Conservation (phyloP, 352 stramenopile species). For the Blastocystis sp. region DNA sequence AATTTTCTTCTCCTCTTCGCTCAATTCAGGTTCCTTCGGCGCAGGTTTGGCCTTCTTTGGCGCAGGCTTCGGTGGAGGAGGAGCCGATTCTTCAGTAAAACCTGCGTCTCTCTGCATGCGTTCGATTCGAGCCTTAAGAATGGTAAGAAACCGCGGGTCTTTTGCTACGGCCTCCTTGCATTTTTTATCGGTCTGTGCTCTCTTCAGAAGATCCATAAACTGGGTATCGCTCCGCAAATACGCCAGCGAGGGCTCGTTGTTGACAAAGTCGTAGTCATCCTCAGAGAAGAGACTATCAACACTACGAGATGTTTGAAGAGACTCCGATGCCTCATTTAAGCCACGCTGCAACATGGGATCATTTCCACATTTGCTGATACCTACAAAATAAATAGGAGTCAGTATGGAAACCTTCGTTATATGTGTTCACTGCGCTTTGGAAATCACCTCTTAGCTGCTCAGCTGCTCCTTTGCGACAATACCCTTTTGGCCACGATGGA, state of each 20-base stretch:
- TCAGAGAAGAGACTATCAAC: neutral
- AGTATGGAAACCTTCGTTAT: constrained; percentile 68
- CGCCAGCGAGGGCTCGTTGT: neutral
- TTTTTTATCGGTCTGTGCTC: constrained; percentile 73
- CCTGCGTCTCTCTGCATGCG: neutral
- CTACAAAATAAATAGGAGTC: neutral
- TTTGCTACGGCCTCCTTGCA: constrained; percentile 74
- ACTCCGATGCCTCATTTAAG: constrained; percentile 75
- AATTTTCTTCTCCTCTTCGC: constrained; percentile 69
- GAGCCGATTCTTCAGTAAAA: neutral
- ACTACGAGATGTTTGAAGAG: neutral
- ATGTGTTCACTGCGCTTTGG: constrained; percentile 75
- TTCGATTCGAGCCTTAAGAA: constrained; percentile 61
- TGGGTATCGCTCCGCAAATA: constrained; percentile 77
- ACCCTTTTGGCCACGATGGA: constrained; percentile 89
- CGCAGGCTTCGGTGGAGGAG: neutral
- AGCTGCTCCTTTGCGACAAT: constrained; percentile 90
- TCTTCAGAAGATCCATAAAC: constrained; percentile 75
- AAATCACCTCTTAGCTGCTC: constrained; percentile 83
- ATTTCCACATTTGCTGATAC: constrained; percentile 3
- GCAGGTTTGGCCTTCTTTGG: constrained; percentile 63
- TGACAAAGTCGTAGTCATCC: neutral
- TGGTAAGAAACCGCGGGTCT: constrained; percentile 77
- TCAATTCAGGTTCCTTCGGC: constrained; percentile 62
- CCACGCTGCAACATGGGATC: constrained; percentile 84